Conservation (phyloP, 441 rosid species). For the Erysimum cheiri region DNA sequence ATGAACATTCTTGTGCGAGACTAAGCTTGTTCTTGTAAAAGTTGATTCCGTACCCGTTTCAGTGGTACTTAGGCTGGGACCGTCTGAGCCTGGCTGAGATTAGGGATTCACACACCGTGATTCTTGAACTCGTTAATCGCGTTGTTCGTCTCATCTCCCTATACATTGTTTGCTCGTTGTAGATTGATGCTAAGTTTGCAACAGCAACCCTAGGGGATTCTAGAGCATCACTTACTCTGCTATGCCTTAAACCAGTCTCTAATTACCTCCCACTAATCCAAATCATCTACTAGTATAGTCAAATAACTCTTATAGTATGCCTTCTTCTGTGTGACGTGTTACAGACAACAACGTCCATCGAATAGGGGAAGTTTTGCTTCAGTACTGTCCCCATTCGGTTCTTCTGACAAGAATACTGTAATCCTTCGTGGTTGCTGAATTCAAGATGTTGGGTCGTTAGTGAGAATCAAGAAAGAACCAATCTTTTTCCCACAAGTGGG, state of each 20-base stretch:
- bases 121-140: neutral
- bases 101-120: neutral
- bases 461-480: neutral
- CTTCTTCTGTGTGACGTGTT: no score
- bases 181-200: no score
- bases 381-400: no score
- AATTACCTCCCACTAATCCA: no score
- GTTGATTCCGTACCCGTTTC: neutral
- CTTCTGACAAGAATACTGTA: neutral
- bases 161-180: no score
- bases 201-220: no score
- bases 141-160: neutral
- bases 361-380: no score
- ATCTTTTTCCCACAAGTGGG: neutral
- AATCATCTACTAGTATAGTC: no score
- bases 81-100: neutral
- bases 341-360: neutral
- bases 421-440: neutral
- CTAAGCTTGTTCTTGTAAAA: neutral
- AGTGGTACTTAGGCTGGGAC: no score
- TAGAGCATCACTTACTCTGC: neutral
- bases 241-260: neutral
- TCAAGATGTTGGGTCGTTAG: neutral
- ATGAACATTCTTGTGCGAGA: neutral
- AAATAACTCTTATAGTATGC: no score